Percentiles rank a stretch among this genome's conserved stretches.
Evolutionary conservation across 2,329 filamentous ascomycete species (phyloP).

Genomic region (Fusarium redolens): DNA sequence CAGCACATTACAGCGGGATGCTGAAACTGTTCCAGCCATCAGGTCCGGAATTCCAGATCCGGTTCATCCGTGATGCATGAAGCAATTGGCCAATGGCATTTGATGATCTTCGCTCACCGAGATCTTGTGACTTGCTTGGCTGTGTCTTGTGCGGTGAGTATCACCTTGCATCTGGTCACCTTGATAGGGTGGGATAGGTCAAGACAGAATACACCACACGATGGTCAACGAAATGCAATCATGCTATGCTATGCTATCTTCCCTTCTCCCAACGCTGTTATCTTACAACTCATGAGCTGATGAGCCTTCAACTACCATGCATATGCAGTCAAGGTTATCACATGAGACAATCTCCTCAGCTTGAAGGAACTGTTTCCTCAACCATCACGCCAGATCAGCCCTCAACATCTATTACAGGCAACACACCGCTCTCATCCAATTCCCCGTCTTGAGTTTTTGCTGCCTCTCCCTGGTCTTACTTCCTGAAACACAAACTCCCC

Average conservation of each 20-base stretch:
- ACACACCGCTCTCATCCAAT: conserved; percentile 20
- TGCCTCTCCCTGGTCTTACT: conserved; percentile 10
- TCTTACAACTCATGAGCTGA: conserved; percentile 14
- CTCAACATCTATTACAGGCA: conserved; percentile 12
- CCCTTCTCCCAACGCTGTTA: not conserved
- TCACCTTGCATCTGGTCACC: not conserved
- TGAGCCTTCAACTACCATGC: not conserved
- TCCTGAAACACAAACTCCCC: conserved; percentile 21
- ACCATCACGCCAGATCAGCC: conserved; percentile 13
- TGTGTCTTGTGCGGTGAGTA: conserved; percentile 24
- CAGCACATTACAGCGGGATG: conserved; percentile 18
- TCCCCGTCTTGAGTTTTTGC: not conserved
- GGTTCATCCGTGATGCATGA: conserved; percentile 35
- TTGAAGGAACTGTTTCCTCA: conserved; percentile 1
- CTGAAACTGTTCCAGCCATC: conserved; percentile 39
- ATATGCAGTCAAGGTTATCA: conserved; percentile 7
- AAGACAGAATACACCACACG: not conserved
- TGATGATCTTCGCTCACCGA: conserved; percentile 31
- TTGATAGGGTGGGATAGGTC: not conserved
- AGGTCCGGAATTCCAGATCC: conserved; percentile 46
- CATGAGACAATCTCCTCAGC: not conserved
- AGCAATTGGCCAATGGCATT: conserved; percentile 40
- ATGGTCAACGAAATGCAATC: not conserved
- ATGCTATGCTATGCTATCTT: conserved; percentile 3
- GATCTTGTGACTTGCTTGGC: conserved; percentile 21